Conservation (phyloP, 129 eudicot genomes). For the Flaveria brownii region DNA sequence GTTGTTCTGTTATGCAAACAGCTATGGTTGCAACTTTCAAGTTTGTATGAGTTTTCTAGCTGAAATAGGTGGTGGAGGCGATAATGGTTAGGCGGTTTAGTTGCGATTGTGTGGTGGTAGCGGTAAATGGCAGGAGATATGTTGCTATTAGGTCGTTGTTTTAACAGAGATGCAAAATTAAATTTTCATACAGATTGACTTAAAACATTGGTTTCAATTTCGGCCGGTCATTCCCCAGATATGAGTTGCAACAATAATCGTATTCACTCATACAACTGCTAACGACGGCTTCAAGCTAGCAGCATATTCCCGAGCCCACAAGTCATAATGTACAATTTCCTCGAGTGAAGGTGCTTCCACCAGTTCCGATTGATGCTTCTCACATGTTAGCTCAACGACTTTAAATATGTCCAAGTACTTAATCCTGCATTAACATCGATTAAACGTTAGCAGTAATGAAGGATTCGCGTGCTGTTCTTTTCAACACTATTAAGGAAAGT, state of each 20-base stretch:
- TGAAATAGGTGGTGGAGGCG: no score
- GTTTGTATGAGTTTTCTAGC: no score
- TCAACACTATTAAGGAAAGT: neutral
- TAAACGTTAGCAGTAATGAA: neutral
- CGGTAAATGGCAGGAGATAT: no score
- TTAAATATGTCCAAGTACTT: slow-evolving; percentile 88
- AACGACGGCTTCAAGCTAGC: slow-evolving; percentile 40
- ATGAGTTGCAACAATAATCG: neutral
- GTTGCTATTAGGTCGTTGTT: no score
- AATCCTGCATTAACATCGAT: slow-evolving; percentile 48
- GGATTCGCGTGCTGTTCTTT: neutral
- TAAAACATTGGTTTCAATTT: no score
- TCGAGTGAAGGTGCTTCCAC: slow-evolving; percentile 66
- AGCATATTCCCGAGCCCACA: slow-evolving; percentile 83
- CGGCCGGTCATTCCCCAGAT: no score
- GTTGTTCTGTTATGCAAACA: no score
- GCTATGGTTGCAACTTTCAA: no score
- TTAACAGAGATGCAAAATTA: no score
- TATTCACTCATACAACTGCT: slow-evolving; percentile 15
- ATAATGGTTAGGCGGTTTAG: no score
- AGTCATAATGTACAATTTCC: slow-evolving; percentile 74
- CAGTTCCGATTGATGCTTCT: slow-evolving; percentile 68
- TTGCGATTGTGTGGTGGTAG: no score
- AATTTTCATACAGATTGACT: no score
- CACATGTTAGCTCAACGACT: slow-evolving; percentile 88